Conservation (phyloP, 139 green algal genomes). For the Nannochloris sp. region DNA sequence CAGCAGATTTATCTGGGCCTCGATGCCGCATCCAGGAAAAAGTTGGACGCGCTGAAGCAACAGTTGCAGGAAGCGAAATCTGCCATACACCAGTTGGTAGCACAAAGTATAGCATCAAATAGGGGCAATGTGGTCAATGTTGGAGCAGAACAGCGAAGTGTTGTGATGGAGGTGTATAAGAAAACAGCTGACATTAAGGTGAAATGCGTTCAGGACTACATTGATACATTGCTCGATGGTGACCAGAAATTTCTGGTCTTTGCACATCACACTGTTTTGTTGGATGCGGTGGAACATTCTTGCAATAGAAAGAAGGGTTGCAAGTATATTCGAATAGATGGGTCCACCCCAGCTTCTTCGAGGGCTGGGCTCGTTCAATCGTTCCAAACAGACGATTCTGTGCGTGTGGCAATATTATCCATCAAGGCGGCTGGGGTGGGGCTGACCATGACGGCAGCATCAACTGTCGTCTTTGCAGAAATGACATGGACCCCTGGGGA, state of each 20-base stretch:
- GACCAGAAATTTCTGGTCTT: conserved; percentile 91
- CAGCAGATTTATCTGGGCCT: conserved; percentile 60
- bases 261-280: conserved; percentile 67
- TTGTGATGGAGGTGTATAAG: conserved; percentile 56
- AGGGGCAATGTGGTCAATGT: background rate
- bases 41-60: conserved; percentile 15
- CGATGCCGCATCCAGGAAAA: conserved; percentile 19
- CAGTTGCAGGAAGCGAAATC: conserved; percentile 25
- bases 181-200: conserved; percentile 60
- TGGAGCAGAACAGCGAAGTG: background rate
- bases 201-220: conserved; percentile 48
- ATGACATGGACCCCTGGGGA: conserved; percentile 42
- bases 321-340: conserved; percentile 85
- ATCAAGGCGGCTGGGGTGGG: conserved; percentile 81
- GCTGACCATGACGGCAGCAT: conserved; percentile 80
- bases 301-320: conserved; percentile 25
- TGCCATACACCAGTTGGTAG: conserved; percentile 12
- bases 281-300: conserved; percentile 42
- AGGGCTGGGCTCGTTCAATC: conserved; percentile 36
- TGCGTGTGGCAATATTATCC: conserved; percentile 76
- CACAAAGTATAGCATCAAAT: background rate
- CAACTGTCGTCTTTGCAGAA: conserved; percentile 81
- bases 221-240: conserved; percentile 45
- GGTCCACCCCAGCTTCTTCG: conserved; percentile 48
- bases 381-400: conserved; percentile 52